Base-by-base conservation (phyloP, 2,329 filamentous ascomycete genomes). In the Sordariomycetes sp. region DNA sequence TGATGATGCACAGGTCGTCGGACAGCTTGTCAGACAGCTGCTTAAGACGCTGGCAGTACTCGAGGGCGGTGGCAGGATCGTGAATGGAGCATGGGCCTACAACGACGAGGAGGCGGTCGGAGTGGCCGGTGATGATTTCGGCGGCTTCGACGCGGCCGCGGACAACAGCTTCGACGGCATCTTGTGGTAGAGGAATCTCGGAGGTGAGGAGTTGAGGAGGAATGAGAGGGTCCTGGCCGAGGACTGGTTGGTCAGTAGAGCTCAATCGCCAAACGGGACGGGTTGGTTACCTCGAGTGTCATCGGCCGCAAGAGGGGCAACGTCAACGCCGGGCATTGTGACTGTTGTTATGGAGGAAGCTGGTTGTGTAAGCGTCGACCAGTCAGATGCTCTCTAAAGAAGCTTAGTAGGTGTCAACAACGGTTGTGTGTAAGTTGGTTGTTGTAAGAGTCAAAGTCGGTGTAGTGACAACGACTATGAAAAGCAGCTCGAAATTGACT, bases 51-150 rank as follows among this genome's bases (percentile, higher is more conserved):
- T 72, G 64, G 56, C 83, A 86, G 70, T 98, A 98, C 61, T 95
- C 87, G 48, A 93, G 69, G 26, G 92, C 92, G 11, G 79, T 79
- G 32, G 70, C 77, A 8, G 92, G 92, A 63, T 98, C 92, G 68
- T 98, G 92, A 55, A 98, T 90, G 19, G 88, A 95, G 71, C 92
- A 98, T 34, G 92, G 92, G 3, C 92, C 92, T 53, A 93, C 83
- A 53, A 98, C 79, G 50, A 96, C 92, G 42, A 98, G 76, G 21
- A 98, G 82, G 40, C 88, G 84, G 66, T 94, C 86, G 59, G 78
- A 80, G 44, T 75, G 70, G 52, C 82, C 79, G 57, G 85, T 80
- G 56, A 94, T 80, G 54, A 93, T 83, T 45, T 79, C 72, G 46
- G 82, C 75, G 37, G 71, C 74, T 50, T 79, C 74, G 48, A 70